phyloP scores from a whole-genome alignment of 805 yeast genomes.

The Ogataea populi-albae region DNA sequence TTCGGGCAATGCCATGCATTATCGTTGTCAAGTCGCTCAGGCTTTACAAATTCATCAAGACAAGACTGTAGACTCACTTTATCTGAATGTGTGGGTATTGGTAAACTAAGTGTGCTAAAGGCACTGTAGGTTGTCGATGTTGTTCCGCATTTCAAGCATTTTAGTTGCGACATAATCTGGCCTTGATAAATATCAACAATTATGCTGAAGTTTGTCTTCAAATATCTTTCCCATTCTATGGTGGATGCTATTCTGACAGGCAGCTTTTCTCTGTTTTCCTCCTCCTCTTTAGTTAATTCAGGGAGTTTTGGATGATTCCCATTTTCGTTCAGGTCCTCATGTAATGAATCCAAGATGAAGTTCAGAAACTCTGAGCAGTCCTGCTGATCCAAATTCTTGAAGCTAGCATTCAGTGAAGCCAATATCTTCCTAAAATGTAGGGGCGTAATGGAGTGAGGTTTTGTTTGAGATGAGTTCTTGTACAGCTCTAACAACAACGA shows the following conservation, averaged over 20 bases:
- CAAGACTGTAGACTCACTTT: constrained; percentile 54
- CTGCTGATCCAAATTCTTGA: constrained; percentile 70
- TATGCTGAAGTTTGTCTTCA: constrained; percentile 73
- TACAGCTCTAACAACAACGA: constrained; percentile 55
- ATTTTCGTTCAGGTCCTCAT: constrained; percentile 75
- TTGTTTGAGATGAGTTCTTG: constrained; percentile 31
- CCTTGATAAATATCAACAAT: constrained; percentile 86
- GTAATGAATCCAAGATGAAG: constrained; percentile 70
- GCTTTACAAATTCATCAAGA: constrained; percentile 70
- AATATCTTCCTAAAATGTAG: constrained; percentile 60
- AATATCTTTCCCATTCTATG: constrained; percentile 88
- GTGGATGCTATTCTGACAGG: constrained; percentile 81
- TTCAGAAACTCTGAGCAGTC: constrained; percentile 83
- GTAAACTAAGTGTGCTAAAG: constrained; percentile 74
- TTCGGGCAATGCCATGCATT: constrained; percentile 83
- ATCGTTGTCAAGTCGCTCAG: constrained; percentile 71
- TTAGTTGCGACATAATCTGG: constrained; percentile 76
- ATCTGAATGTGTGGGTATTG: constrained; percentile 54
- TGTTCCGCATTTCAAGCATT: constrained; percentile 65
- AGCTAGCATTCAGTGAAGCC: constrained; percentile 64
- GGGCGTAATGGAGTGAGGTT: constrained; percentile 50
- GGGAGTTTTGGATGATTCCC: constrained; percentile 53
- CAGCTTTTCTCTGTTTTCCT: constrained; percentile 63
- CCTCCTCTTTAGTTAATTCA: constrained; percentile 70
- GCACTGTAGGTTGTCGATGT: constrained; percentile 88